Conservation (phyloP, 139 green algal genomes). For the Astrephomene gubernaculifera region DNA sequence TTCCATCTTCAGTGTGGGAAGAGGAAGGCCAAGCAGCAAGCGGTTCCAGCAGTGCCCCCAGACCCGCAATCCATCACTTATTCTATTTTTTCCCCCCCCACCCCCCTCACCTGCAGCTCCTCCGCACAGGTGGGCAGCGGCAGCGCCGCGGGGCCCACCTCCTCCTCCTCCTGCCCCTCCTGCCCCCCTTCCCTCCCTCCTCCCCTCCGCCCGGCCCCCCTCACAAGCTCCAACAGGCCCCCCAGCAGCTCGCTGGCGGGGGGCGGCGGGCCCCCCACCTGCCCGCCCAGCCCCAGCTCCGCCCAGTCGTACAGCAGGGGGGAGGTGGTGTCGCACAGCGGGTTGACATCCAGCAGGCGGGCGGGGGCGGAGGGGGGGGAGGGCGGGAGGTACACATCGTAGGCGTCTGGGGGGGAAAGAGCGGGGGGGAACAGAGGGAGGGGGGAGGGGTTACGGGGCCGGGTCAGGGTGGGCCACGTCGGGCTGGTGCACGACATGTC, state of each 20-base stretch:
- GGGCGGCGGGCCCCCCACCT: neutral
- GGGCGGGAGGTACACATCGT: conserved; percentile 92
- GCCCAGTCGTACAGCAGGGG: conserved; percentile 86
- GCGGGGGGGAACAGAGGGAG: neutral
- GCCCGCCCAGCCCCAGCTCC: conserved; percentile 38
- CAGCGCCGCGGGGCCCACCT: neutral
- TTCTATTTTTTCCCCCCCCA: too few relatives aligned
- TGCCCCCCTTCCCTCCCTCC: neutral
- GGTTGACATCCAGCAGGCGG: conserved; percentile 94
- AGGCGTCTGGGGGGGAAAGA: conserved; percentile 32
- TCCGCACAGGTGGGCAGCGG: neutral
- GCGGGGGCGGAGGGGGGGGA: conserved; percentile 48
- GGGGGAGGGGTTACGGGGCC: too few relatives aligned
- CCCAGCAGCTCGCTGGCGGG: neutral
- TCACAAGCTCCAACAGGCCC: neutral
- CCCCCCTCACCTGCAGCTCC: conserved; percentile 33
- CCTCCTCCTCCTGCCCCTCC: neutral
- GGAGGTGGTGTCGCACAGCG: conserved; percentile 77
- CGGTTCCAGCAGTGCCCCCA: too few relatives aligned
- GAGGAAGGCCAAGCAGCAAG: too few relatives aligned
- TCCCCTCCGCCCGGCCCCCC: neutral
- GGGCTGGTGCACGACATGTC: too few relatives aligned
- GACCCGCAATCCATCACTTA: too few relatives aligned
- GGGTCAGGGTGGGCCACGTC: too few relatives aligned
- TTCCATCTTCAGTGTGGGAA: too few relatives aligned